phyloP scores from a whole-genome alignment of 768 basidiomycete species.

The Boletus patriciae region DNA sequence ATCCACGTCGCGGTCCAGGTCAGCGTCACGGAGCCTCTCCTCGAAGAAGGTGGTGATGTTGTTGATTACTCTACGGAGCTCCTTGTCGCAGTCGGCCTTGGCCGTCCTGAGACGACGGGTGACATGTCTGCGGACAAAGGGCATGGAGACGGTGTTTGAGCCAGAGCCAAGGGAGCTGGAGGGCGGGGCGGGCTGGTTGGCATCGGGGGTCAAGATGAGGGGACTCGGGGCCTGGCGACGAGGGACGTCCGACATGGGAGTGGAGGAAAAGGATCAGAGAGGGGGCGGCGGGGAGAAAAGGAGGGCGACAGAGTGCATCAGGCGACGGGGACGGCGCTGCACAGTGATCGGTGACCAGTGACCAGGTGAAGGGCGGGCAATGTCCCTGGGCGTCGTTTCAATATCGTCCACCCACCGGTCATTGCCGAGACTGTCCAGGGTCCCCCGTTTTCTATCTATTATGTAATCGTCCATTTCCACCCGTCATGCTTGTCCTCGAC shows the following conservation, averaged over 20 bases:
- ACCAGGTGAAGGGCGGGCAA: constrained; percentile 16
- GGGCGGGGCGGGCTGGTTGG: constrained; percentile 26
- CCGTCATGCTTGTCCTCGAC: constrained; percentile 13
- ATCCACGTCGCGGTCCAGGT: constrained; percentile 63
- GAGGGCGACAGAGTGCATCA: constrained; percentile 18
- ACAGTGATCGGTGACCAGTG: constrained; percentile 17
- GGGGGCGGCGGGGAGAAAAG: constrained; percentile 5
- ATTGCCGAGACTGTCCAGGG: constrained; percentile 22
- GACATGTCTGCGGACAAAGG: constrained; percentile 90
- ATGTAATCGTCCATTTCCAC: constrained; percentile 4
- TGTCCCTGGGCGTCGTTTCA: constrained; percentile 3
- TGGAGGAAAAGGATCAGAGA: constrained; percentile 11
- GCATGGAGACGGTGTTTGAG: constrained; percentile 85
- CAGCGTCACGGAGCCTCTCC: constrained; percentile 77
- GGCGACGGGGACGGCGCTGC: constrained; percentile 13
- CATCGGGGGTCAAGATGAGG: constrained; percentile 73
- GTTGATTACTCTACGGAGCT: constrained; percentile 89
- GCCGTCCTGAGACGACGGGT: constrained; percentile 90
- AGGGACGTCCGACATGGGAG: constrained; percentile 34
- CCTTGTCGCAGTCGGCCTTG: constrained; percentile 96
- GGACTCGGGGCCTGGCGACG: constrained; percentile 68
- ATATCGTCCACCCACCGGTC: constrained; percentile 1
- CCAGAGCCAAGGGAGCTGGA: constrained; percentile 43
- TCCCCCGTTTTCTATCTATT: neutral
- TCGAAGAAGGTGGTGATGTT: constrained; percentile 95